Base-by-base conservation (phyloP, 805 yeast species). In the Starmerella ratchasimensis region DNA sequence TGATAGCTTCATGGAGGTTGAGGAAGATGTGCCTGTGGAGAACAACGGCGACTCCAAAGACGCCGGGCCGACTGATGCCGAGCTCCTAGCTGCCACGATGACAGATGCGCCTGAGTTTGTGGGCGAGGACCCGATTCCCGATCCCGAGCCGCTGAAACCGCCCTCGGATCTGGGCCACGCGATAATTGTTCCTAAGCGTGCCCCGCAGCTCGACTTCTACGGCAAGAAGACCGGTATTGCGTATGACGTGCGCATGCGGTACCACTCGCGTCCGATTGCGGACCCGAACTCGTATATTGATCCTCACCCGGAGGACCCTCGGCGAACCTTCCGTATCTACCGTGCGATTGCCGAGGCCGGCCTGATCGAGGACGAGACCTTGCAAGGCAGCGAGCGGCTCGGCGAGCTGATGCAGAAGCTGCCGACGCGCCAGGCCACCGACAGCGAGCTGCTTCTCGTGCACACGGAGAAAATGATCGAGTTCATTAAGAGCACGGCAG, bases 281-380 rank as follows among this genome's bases (percentile, higher is more conserved):
- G 79, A 90, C 2, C 82, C 88, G 49, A 80, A 73, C 51, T 95
- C 88, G 57, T 88, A 88, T 59, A 82, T 88, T 36, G 98, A 90
- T 55, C 98, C 97, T 2, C 99, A 90, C 56, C 99, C 99, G 4
- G 99, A 90, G 57, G 98, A 90, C 55, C 99, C 99, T 9, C 69
- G 98, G 45, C 73, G 99, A 49, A 86, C 88, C 26, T 90, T 86
- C 60, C 69, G 97, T 39, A 81, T 90, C 33, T 90, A 90, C 63
- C 84, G 90, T 60, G 79, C 80, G 29, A 67, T 90, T 31, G 96
- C 95, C 0, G 96, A 90, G 54, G 84, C 90, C 27, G 98, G 98
- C 0, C 65, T 90, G 13, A 77, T 90, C 39, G 70, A 64, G 26
- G 96, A 88, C 54, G 78, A 82, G 13, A 69, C 79, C 8, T 63